A percentile compares a stretch with the other conserved stretches of the same genome.
phyloP scores from a whole-genome alignment of 768 basidiomycete species.

The Cubamyces lactineus region DNA sequence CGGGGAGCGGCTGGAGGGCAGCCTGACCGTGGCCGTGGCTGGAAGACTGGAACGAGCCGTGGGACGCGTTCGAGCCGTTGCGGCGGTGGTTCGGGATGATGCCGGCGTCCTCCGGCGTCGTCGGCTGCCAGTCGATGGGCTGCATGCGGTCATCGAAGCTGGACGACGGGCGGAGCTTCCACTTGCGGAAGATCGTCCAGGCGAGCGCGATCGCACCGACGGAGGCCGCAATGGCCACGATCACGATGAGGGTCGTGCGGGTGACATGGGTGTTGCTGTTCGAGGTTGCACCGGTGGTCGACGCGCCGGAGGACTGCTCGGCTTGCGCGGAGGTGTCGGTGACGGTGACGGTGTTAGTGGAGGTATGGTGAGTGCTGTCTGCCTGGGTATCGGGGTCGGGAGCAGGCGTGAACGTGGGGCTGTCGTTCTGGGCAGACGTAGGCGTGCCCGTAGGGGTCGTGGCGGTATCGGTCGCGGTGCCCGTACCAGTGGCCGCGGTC shows the following conservation, averaged over 20 bases:
- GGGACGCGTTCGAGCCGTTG: slow-evolving; percentile 60
- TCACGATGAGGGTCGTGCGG: slow-evolving; percentile 52
- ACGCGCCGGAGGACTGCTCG: slow-evolving; percentile 24
- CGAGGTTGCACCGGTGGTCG: slow-evolving; percentile 23
- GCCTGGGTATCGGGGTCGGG: slow-evolving; percentile 23
- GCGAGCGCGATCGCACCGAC: slow-evolving; percentile 70
- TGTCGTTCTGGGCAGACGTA: not conserved
- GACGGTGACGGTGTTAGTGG: slow-evolving; percentile 20
- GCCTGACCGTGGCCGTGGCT: slow-evolving; percentile 36
- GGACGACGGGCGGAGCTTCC: slow-evolving; percentile 83
- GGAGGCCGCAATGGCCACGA: slow-evolving; percentile 71
- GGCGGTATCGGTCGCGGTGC: slow-evolving; percentile 5
- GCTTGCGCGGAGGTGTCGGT: slow-evolving; percentile 34
- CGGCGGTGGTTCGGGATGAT: slow-evolving; percentile 53
- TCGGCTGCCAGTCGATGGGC: slow-evolving; percentile 89
- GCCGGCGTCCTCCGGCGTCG: slow-evolving; percentile 48
- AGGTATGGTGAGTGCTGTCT: slow-evolving; percentile 4
- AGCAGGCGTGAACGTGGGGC: slow-evolving; percentile 2
- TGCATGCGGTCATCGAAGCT: slow-evolving; percentile 84
- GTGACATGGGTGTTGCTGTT: slow-evolving; percentile 45
- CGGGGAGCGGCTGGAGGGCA: slow-evolving; percentile 52
- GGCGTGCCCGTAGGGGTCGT: slow-evolving; percentile 9
- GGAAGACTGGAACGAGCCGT: slow-evolving; percentile 64
- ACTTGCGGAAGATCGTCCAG: slow-evolving; percentile 92
- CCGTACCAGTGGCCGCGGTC: slow-evolving; percentile 17